These are phyloP conservation scores for Epichloe elymi DNA, from an alignment of 2,329 filamentous ascomycete genomes.

Conservation along the genomic window DNA sequence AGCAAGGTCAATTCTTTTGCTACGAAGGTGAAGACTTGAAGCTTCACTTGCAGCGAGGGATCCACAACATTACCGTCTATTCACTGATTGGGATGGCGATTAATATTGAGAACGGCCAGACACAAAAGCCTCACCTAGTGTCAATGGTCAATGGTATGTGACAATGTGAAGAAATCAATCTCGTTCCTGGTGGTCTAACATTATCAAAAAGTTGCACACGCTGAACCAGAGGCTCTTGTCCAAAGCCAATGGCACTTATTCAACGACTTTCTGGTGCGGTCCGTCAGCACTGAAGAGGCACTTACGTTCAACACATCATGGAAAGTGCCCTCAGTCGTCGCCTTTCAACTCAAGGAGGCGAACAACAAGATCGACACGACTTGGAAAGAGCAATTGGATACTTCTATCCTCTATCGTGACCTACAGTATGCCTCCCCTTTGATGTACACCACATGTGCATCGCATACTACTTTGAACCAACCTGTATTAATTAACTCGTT, in stretches of 20 bases:
- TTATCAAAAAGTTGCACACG: constrained; percentile 43
- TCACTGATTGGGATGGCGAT: constrained; percentile 82
- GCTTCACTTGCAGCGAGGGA: constrained; percentile 63
- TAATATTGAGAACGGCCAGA: constrained; percentile 75
- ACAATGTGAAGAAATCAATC: not conserved
- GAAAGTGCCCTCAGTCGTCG: constrained; percentile 82
- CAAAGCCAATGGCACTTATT: constrained; percentile 85
- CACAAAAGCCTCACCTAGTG: constrained; percentile 81
- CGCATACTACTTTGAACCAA: not conserved
- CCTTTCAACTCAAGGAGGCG: constrained; percentile 70
- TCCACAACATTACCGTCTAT: constrained; percentile 75
- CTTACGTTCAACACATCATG: constrained; percentile 79
- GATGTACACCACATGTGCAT: constrained; percentile 1
- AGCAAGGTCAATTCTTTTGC: constrained; percentile 85
- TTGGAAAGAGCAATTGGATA: constrained; percentile 79
- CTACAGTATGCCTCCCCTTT: constrained; percentile 28
- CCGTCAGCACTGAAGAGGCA: constrained; percentile 69
- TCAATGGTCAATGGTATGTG: constrained; percentile 70
- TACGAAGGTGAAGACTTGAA: constrained; percentile 87
- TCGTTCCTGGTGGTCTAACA: not conserved
- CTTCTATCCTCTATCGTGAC: constrained; percentile 69
- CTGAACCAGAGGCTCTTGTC: constrained; percentile 42
- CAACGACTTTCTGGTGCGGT: constrained; percentile 88
- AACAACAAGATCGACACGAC: constrained; percentile 72
- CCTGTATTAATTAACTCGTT: not conserved